A percentile compares a stretch with the other conserved stretches of the same genome.
phyloP scores from a whole-genome alignment of 2,329 filamentous ascomycete genomes.

The Ramularia endophylla region DNA sequence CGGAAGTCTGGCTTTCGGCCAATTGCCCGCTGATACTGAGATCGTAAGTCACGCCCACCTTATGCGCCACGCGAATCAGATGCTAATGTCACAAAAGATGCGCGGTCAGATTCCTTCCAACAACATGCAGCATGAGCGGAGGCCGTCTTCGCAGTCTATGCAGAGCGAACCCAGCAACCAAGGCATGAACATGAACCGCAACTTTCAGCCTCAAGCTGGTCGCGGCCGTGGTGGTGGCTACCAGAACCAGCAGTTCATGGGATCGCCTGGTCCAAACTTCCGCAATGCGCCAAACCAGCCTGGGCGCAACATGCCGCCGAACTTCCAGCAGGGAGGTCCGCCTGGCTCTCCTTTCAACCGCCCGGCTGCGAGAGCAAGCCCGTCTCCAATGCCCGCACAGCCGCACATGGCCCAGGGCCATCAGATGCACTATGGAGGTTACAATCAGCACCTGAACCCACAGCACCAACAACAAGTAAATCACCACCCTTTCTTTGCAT shows the following conservation, averaged over 20 bases:
- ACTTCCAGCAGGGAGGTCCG: slow-evolving; percentile 26
- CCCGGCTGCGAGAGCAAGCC: slow-evolving; percentile 49
- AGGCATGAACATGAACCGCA: slow-evolving; percentile 34
- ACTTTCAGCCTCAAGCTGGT: slow-evolving; percentile 36
- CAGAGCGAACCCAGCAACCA: slow-evolving; percentile 67
- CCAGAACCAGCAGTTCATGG: slow-evolving; percentile 38
- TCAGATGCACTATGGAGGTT: slow-evolving; percentile 58
- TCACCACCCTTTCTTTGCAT: slow-evolving; percentile 38
- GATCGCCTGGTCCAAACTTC: slow-evolving; percentile 50
- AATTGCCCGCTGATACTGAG: slow-evolving; percentile 67
- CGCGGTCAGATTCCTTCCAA: slow-evolving; percentile 16
- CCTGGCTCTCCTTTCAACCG: slow-evolving; percentile 36
- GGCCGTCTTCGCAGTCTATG: slow-evolving; percentile 78
- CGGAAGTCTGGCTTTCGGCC: slow-evolving; percentile 74
- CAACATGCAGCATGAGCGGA: slow-evolving; percentile 62
- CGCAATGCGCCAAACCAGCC: slow-evolving; percentile 47
- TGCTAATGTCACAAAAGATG: slow-evolving; percentile 17
- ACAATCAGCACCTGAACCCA: slow-evolving; percentile 45
- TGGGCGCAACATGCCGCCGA: slow-evolving; percentile 47
- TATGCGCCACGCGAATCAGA: background rate
- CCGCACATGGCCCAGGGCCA: slow-evolving; percentile 58
- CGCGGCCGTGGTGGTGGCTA: slow-evolving; percentile 51
- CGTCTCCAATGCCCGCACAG: slow-evolving; percentile 55
- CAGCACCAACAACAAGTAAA: slow-evolving; percentile 61
- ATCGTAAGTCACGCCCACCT: slow-evolving; percentile 47